Evolutionary conservation across 129 eudicot genomes (phyloP), one percentile per base, ranked within the genome.

Genomic region (Flaveria brownii): DNA sequence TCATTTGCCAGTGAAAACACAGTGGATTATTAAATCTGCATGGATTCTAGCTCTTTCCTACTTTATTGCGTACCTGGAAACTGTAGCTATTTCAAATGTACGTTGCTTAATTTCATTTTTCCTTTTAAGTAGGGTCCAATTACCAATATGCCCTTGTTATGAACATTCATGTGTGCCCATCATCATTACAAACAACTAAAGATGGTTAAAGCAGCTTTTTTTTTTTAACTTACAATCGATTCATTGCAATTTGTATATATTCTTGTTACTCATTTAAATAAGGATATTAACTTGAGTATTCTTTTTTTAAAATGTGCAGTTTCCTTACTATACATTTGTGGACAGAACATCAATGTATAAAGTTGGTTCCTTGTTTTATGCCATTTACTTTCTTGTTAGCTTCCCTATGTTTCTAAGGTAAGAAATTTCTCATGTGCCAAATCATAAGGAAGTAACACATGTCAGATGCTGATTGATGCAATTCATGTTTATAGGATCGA

Each of bases 391-490:
- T 82, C 22, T 91, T 64, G 98, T 94, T 63, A 94, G 98, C 93
- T 94, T 91, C 84, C 98, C 98, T 5, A 94, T 94, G 98, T 94
- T 93, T 84, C 78, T 87, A 77, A 88, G 98, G 98, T 94, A 84
- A 85, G 83, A 39, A 61, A 33, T 50, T 22, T 33, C 17, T 67
- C 71, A 20, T 64, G 30, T 55, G 36, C 11, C 45, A 41, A 42
- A 10, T 55, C 30, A 0, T 62, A 22, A 51, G 57, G 14, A 33
- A 39, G 68, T 68, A 10, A 77, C 23, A 28, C 57, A 22, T 41
- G 74, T 52, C 68, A 39, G n/a, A 25, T 80, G 69, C 60, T 80
- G 60, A 70, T 49, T 63, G 66, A 13, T 72, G 61, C 9, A 25
- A 50, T 71, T 17, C 13, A 28, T 76, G 81, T 43, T 57, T 73